These are phyloP conservation scores for Klebsormidium nitens DNA, from an alignment of 139 green algal species.

Conservation along the genomic window DNA sequence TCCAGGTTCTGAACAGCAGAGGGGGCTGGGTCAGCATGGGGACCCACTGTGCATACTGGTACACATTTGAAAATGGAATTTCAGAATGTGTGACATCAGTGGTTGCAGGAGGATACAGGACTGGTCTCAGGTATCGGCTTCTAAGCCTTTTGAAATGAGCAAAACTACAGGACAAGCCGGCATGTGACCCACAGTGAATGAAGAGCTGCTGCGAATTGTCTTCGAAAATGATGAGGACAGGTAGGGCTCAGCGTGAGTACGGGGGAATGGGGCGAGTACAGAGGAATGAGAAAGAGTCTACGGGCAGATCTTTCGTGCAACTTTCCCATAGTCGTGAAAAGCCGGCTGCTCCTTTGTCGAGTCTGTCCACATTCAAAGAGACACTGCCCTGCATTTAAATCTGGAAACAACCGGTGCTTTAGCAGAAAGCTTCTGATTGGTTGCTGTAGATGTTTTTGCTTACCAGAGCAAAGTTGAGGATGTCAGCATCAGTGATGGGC, in stretches of 20 bases:
- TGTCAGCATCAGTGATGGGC: constrained; percentile 14
- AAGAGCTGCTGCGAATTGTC: constrained; percentile 3
- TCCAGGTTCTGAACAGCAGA: no score
- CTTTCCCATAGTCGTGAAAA: no score
- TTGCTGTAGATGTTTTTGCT: not conserved
- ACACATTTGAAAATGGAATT: not conserved
- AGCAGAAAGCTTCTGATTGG: not conserved
- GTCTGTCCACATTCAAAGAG: no score
- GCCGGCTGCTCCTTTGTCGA: no score
- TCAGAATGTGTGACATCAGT: constrained; percentile 4
- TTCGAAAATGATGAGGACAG: no score
- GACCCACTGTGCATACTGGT: not conserved
- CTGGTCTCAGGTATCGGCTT: no score
- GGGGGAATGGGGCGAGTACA: not conserved
- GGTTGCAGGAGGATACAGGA: constrained; percentile 3
- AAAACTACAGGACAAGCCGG: not conserved
- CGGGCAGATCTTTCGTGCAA: no score
- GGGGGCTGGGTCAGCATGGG: no score
- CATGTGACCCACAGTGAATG: not conserved
- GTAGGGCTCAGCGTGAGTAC: no score
- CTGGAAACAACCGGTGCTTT: not conserved
- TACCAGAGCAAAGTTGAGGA: constrained; percentile 32
- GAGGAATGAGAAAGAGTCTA: not conserved
- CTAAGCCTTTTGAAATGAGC: no score
- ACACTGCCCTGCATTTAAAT: not conserved